Percentiles rank a stretch among this genome's conserved stretches.
These are phyloP conservation scores for Komagataea norvegica DNA, from an alignment of 1,139 yeast genomes.

Conservation along the genomic window DNA sequence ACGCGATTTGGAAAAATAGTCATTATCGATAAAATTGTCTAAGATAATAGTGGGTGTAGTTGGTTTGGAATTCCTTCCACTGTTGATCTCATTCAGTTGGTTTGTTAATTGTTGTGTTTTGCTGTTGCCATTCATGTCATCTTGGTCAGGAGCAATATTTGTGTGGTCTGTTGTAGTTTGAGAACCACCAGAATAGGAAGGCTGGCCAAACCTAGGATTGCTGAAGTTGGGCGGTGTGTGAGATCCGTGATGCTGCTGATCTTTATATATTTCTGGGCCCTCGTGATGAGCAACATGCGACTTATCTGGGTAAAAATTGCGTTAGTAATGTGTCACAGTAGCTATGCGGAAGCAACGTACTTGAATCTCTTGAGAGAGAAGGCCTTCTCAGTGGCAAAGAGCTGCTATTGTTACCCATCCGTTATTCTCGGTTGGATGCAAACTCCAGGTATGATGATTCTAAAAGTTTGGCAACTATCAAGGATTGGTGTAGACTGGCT, in stretches of 20 bases:
- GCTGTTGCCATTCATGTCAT: background rate
- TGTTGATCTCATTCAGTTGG: slow-evolving; percentile 1
- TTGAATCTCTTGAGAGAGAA: background rate
- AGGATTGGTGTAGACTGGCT: too few relatives aligned
- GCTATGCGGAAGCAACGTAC: background rate
- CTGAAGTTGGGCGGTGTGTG: background rate
- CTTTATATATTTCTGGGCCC: background rate
- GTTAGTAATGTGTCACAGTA: background rate
- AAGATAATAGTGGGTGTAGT: slow-evolving; percentile 10
- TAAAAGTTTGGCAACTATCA: background rate
- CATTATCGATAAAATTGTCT: slow-evolving; percentile 11
- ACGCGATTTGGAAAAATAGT: slow-evolving; percentile 16
- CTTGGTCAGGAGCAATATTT: too few relatives aligned
- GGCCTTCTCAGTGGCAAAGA: slow-evolving; percentile 1
- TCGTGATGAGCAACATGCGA: background rate
- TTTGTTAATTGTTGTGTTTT: background rate
- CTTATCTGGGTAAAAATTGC: background rate
- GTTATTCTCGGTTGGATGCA: too few relatives aligned
- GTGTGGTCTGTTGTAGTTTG: too few relatives aligned
- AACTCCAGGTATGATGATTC: too few relatives aligned
- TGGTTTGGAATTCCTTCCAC: slow-evolving; percentile 2
- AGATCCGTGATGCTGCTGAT: background rate
- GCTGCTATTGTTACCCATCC: slow-evolving; percentile 4
- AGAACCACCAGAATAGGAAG: too few relatives aligned
- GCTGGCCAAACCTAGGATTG: background rate